A percentile compares a stretch with the other conserved stretches of the same genome.
phyloP scores from a whole-genome alignment of 2,329 filamentous ascomycete species.

The Aspergillus tanneri region DNA sequence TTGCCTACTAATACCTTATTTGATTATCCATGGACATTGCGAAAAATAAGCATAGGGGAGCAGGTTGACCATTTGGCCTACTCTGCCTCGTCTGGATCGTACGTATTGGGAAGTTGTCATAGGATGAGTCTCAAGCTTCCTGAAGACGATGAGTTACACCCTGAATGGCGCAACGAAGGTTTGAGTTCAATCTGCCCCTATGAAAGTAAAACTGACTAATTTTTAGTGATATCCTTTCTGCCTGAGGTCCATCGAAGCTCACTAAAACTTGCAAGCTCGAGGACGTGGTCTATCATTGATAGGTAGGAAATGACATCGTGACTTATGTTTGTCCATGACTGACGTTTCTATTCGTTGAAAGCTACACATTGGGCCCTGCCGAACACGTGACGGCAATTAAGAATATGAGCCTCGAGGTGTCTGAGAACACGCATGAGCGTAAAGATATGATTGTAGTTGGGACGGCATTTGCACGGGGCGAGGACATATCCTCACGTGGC shows the following conservation, averaged over 20 bases:
- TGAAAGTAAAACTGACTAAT: constrained; percentile 14
- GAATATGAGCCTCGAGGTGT: constrained; percentile 81
- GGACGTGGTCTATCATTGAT: constrained; percentile 76
- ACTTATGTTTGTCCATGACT: constrained; percentile 3
- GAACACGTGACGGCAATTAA: constrained; percentile 81
- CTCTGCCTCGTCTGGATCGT: constrained; percentile 71
- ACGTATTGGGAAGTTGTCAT: constrained; percentile 71
- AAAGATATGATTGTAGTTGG: constrained; percentile 80
- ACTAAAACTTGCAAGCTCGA: constrained; percentile 75
- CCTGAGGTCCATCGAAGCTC: constrained; percentile 71
- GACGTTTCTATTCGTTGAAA: constrained; percentile 26
- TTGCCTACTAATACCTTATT: constrained; percentile 67
- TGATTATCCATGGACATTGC: constrained; percentile 73
- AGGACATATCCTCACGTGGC: constrained; percentile 83
- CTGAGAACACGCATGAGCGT: constrained; percentile 84
- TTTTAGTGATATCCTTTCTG: constrained; percentile 52
- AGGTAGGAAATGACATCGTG: constrained; percentile 40
- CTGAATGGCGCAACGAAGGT: constrained; percentile 74
- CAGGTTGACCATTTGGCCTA: constrained; percentile 74
- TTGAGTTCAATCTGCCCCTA: constrained; percentile 24
- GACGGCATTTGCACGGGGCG: constrained; percentile 80
- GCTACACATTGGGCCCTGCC: constrained; percentile 66
- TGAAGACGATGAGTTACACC: constrained; percentile 79
- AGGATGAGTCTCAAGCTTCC: constrained; percentile 75
- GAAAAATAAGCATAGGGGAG: constrained; percentile 67